Base-by-base conservation (phyloP, 306 rosid genomes). In the Mimosa bimucronata region DNA sequence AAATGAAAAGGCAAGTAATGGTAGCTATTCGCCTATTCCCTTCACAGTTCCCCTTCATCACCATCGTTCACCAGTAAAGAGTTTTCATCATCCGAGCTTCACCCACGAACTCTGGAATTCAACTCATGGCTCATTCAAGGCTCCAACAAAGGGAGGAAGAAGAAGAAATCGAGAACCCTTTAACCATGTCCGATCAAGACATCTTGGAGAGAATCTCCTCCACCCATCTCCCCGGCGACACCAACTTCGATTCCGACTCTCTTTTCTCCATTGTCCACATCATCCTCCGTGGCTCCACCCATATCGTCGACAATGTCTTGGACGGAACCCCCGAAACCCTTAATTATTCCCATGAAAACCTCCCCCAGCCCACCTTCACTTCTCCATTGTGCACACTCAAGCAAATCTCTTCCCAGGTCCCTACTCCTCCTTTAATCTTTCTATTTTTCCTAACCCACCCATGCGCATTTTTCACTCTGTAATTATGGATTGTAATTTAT, bases 191-290 rank as follows among this genome's bases (percentile, higher is more conserved):
- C 6, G 87, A 81, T 66, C 19, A 78, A 9, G 44, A 74, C 46
- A 61, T 83, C 11, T 9, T 80, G 79, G 81, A 80, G 1, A 68
- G 48, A 11, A 71, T 86, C 53, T 62, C 42, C 41, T 72, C 25
- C 1, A 80, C 89, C 12, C 85, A 86, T 77, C 79, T 73, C 16
- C 81, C 81, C 52, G 34, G 8, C 8, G 81, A 86, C 14, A 64
- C 72, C 1, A 40, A 78, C 1, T 74, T 83, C n/a, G 89, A 86
- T 19, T 76, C 67, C 0, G 83, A 74, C 52, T 74, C 89, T 28
- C 83, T 86, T 14, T 86, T 80, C 18, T 2, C 7, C 23, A 58
- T 86, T 41, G 80, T 78, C 0, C 74, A 86, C 37, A 70, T 55
- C 81, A 78, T 83, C 66, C 80, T 80, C 19, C 58, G 78, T 45